Evolutionary conservation across 2,329 filamentous ascomycete species (phyloP).

Genomic region (Nothophaeocryptopus gaeumannii): DNA sequence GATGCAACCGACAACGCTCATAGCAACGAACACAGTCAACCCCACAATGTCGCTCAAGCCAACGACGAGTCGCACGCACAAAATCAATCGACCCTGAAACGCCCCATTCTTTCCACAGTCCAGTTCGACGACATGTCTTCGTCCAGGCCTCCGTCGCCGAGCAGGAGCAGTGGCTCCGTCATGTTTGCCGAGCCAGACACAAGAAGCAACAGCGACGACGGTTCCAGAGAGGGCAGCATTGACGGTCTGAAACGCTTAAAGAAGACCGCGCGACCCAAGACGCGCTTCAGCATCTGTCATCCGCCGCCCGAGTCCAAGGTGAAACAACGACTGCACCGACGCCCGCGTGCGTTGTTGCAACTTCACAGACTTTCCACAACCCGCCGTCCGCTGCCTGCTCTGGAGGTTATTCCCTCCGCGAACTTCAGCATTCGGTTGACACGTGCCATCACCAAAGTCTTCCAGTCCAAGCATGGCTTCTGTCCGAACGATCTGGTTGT

Average conservation of each 20-base stretch:
- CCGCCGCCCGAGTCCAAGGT: slow-evolving; percentile 58
- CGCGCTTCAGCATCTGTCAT: slow-evolving; percentile 65
- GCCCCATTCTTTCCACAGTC: slow-evolving; percentile 23
- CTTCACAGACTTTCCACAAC: slow-evolving; percentile 64
- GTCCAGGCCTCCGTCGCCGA: slow-evolving; percentile 26
- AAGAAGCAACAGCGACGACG: slow-evolving; percentile 28
- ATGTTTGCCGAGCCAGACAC: slow-evolving; percentile 37
- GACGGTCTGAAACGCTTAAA: slow-evolving; percentile 26
- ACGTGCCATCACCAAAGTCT: slow-evolving; percentile 62
- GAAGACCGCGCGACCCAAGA: slow-evolving; percentile 50
- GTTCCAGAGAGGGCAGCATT: slow-evolving; percentile 34
- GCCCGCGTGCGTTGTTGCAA: slow-evolving; percentile 68
- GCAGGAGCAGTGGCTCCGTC: slow-evolving; percentile 26
- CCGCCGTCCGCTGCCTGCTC: slow-evolving; percentile 62
- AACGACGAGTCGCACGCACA: slow-evolving; percentile 1
- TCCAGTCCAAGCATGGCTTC: slow-evolving; percentile 61
- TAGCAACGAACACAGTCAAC: neutral
- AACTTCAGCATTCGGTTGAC: slow-evolving; percentile 59
- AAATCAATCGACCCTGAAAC: slow-evolving; percentile 7
- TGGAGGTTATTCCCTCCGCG: slow-evolving; percentile 65
- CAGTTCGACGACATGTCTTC: slow-evolving; percentile 8
- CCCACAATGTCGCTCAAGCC: neutral
- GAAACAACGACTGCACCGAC: slow-evolving; percentile 62
- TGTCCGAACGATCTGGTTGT: slow-evolving; percentile 69
- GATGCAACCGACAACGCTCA: slow-evolving; percentile 4